Conservation (phyloP, 805 yeast species). For the Candida sithepensis region DNA sequence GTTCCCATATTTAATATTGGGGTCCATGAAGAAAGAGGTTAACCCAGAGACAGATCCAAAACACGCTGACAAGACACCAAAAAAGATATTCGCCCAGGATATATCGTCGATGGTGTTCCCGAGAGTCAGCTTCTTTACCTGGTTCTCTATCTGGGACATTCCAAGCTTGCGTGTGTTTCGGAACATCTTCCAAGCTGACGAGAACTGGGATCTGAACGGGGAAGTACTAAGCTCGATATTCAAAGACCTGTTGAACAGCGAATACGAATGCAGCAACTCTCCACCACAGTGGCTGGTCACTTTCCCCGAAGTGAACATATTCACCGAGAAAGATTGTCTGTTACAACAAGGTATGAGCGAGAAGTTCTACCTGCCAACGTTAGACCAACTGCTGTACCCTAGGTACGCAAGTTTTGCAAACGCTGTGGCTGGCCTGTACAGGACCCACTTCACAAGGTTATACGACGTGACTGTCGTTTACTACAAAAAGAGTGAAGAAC, state of each 20-base stretch:
- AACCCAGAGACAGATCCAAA: neutral
- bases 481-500: conserved; percentile 15
- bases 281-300: conserved; percentile 61
- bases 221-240: conserved; percentile 33
- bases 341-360: conserved; percentile 54
- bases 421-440: conserved; percentile 40
- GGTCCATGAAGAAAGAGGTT: conserved; percentile 14
- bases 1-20: conserved; percentile 39
- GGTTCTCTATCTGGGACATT: conserved; percentile 63
- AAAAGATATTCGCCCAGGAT: conserved; percentile 24
- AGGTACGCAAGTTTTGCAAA: conserved; percentile 60
- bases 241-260: conserved; percentile 31
- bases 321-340: conserved; percentile 43
- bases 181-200: conserved; percentile 55
- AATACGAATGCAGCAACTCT: conserved; percentile 22
- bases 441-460: conserved; percentile 39
- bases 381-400: conserved; percentile 70
- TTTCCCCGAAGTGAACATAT: conserved; percentile 84
- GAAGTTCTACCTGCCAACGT: conserved; percentile 55
- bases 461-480: conserved; percentile 58
- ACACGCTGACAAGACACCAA: conserved; percentile 4
- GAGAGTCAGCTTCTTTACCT: conserved; percentile 56
- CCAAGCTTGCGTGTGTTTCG: conserved; percentile 50
- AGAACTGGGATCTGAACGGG: conserved; percentile 60
- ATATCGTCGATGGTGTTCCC: conserved; percentile 34